Percentiles rank a stretch among this genome's conserved stretches.
phyloP scores from a whole-genome alignment of 768 basidiomycete species.

The Panaeolus cyanescens region DNA sequence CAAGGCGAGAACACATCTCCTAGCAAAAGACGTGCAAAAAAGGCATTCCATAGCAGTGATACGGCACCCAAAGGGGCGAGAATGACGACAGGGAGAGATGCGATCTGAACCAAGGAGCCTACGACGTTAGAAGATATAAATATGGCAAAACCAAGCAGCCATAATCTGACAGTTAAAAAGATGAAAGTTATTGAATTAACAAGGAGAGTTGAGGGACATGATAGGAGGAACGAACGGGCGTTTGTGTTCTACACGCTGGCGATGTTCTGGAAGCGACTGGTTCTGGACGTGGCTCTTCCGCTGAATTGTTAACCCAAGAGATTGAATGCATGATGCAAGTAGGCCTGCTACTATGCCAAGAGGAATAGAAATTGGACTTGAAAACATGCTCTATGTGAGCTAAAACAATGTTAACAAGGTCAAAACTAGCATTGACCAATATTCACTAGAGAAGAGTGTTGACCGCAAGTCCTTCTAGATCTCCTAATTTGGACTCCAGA shows the following conservation, averaged over 20 bases:
- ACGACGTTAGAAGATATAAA: constrained; percentile 89
- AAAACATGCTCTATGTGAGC: constrained; percentile 17
- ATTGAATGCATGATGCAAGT: constrained; percentile 86
- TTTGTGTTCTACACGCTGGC: constrained; percentile 70
- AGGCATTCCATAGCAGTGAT: constrained; percentile 91
- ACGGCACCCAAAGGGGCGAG: constrained; percentile 93
- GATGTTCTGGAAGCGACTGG: constrained; percentile 63
- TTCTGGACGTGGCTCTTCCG: constrained; percentile 91
- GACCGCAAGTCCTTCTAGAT: not conserved
- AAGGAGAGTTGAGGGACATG: constrained; percentile 2
- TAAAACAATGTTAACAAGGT: too few species aligned
- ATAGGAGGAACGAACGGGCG: constrained; percentile 62
- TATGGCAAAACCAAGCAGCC: constrained; percentile 84
- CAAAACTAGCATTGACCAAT: too few species aligned
- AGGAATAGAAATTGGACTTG: constrained; percentile 45
- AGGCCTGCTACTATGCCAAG: constrained; percentile 65
- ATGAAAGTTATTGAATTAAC: not conserved
- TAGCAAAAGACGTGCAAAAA: constrained; percentile 83
- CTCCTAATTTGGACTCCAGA: not conserved
- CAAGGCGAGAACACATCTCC: constrained; percentile 85
- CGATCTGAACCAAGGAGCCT: constrained; percentile 90
- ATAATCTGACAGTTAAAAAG: constrained; percentile 51
- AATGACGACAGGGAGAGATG: constrained; percentile 91
- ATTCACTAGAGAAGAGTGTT: not conserved
- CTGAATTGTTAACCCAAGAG: constrained; percentile 88